These are phyloP conservation scores for Aquilaria sinensis DNA, from an alignment of 345 rosid genomes.

Conservation along the genomic window DNA sequence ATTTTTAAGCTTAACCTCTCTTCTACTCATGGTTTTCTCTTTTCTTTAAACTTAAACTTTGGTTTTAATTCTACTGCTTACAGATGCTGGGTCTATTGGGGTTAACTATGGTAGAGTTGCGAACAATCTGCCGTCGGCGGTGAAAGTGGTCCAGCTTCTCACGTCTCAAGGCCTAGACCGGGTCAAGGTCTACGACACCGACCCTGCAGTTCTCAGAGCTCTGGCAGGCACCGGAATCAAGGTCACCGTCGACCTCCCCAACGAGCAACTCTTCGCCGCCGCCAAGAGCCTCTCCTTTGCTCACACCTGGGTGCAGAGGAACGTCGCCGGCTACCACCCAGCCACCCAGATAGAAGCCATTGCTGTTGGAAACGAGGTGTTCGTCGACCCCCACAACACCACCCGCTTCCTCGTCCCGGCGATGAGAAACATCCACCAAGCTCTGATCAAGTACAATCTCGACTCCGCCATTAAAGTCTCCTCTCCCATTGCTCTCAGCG, in stretches of 20 bases:
- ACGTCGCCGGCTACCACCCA: slow-evolving; percentile 66
- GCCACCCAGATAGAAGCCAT: slow-evolving; percentile 78
- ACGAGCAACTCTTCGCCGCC: slow-evolving; percentile 54
- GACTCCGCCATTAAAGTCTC: slow-evolving; percentile 67
- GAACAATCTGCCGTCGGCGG: slow-evolving; percentile 69
- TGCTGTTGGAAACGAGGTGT: slow-evolving; percentile 93
- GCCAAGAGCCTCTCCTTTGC: slow-evolving; percentile 57
- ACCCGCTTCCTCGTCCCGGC: slow-evolving; percentile 70
- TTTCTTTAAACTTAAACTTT: background rate
- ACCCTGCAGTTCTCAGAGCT: slow-evolving; percentile 71
- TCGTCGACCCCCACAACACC: slow-evolving; percentile 73
- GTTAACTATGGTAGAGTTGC: slow-evolving; percentile 94
- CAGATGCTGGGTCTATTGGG: slow-evolving; percentile 77
- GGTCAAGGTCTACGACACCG: slow-evolving; percentile 79
- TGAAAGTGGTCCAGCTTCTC: slow-evolving; percentile 62
- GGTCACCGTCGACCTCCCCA: slow-evolving; percentile 86
- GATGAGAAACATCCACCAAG: slow-evolving; percentile 78
- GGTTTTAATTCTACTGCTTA: slow-evolving; percentile 3
- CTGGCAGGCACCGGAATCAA: slow-evolving; percentile 71
- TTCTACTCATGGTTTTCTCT: background rate
- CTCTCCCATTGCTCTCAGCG: slow-evolving; percentile 83
- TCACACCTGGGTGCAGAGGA: slow-evolving; percentile 58
- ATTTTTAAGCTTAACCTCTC: background rate
- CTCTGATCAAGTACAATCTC: slow-evolving; percentile 52
- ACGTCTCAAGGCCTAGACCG: slow-evolving; percentile 62